These are phyloP conservation scores for Pseudozyma sp. DNA, from an alignment of 1,284 basidiomycete genomes.

Conservation along the genomic window DNA sequence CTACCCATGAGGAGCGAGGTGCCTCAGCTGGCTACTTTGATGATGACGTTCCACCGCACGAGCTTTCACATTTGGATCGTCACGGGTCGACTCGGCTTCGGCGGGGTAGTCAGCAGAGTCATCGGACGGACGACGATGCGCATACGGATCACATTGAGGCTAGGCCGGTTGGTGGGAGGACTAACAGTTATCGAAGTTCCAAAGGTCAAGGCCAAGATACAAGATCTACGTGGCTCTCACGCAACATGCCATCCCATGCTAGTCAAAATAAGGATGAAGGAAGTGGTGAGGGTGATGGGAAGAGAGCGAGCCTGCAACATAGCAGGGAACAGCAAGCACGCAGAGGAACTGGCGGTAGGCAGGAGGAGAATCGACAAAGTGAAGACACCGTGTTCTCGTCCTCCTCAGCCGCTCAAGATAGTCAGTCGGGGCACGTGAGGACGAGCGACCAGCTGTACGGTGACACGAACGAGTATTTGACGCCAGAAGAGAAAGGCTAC, in stretches of 20 bases:
- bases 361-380: conserved; percentile 3
- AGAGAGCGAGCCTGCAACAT: neutral
- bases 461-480: neutral
- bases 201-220: conserved; percentile 2
- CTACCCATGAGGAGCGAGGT: neutral
- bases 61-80: conserved; percentile 12
- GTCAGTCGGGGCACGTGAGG: no score
- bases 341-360: neutral
- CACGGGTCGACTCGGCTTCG: conserved; percentile 6
- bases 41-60: conserved; percentile 1
- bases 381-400: conserved; percentile 21
- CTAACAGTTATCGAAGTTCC: conserved; percentile 6
- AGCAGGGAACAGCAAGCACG: neutral
- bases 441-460: no score
- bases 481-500: neutral
- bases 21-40: conserved; percentile 15
- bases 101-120: conserved; percentile 8
- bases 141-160: conserved; percentile 9
- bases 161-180: conserved; percentile 9
- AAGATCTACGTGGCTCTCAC: conserved; percentile 10
- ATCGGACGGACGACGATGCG: neutral
- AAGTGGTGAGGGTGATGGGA: neutral
- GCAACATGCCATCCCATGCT: conserved; percentile 17
- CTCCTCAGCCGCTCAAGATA: neutral
- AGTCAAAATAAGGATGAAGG: neutral